Percentiles rank a stretch among this genome's conserved stretches.
Evolutionary conservation across 2,329 filamentous ascomycete species (phyloP).

Genomic region (Pseudonectria foliicola): DNA sequence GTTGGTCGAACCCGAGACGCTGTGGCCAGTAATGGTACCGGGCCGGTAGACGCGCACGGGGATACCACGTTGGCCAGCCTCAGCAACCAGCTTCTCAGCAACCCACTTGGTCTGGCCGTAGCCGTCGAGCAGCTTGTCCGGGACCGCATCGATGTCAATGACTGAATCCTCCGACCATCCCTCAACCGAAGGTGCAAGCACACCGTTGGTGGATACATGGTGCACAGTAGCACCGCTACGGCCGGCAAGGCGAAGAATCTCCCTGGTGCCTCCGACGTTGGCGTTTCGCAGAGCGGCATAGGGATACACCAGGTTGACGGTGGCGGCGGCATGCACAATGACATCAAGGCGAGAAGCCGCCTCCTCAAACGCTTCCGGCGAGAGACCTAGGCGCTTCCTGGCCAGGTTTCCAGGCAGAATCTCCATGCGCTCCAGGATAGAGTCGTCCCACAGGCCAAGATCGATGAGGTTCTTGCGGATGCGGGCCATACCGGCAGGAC

Average conservation of each 20-base stretch:
- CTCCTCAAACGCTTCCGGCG: constrained; percentile 56
- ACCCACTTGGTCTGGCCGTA: constrained; percentile 81
- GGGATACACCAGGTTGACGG: constrained; percentile 74
- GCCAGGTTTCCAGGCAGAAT: constrained; percentile 68
- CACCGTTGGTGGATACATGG: constrained; percentile 74
- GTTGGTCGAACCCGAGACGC: constrained; percentile 66
- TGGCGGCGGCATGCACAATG: constrained; percentile 70
- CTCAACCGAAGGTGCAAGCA: constrained; percentile 61
- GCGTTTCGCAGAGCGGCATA: constrained; percentile 68
- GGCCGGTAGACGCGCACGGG: constrained; percentile 66
- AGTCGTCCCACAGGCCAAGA: constrained; percentile 68
- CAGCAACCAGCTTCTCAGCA: constrained; percentile 65
- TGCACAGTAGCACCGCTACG: constrained; percentile 64
- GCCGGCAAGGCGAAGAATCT: constrained; percentile 65
- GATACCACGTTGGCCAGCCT: constrained; percentile 61
- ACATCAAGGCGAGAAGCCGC: constrained; percentile 61
- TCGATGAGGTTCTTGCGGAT: constrained; percentile 72
- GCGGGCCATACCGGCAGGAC: constrained; percentile 61
- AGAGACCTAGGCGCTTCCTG: constrained; percentile 60
- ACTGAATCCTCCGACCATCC: constrained; percentile 67
- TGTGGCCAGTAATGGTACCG: constrained; percentile 74
- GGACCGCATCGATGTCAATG: constrained; percentile 60
- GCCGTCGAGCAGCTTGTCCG: constrained; percentile 61
- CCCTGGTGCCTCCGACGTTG: constrained; percentile 72
- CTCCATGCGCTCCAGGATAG: constrained; percentile 70